Evolutionary conservation across 1,284 basidiomycete genomes (phyloP).

Genomic region (Rhodotorula sp.): DNA sequence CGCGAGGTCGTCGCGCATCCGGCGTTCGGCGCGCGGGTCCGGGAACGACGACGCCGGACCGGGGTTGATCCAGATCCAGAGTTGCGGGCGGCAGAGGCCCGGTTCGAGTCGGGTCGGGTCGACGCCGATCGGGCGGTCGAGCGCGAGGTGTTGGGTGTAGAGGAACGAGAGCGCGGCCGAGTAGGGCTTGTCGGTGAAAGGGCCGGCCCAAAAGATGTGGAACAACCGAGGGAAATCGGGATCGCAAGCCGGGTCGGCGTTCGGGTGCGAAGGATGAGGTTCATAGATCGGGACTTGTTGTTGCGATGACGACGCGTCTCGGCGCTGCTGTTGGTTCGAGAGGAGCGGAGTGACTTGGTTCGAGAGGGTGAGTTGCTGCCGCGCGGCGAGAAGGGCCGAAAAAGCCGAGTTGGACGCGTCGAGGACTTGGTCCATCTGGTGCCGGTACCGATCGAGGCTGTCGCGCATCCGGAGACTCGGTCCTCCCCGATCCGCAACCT

Average conservation of each 20-base stretch:
- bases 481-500: background rate
- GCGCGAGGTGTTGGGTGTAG: constrained; percentile 74
- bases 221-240: constrained; percentile 68
- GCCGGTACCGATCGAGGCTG: constrained; percentile 18
- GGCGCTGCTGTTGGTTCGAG: constrained; percentile 19
- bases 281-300: constrained; percentile 37
- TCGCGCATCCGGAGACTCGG: constrained; percentile 5
- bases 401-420: constrained; percentile 19
- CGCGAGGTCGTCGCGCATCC: constrained; percentile 66
- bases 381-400: constrained; percentile 22
- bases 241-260: constrained; percentile 59
- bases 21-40: constrained; percentile 65
- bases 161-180: constrained; percentile 73
- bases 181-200: constrained; percentile 81
- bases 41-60: constrained; percentile 65
- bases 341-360: constrained; percentile 4
- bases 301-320: background rate
- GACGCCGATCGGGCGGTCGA: constrained; percentile 50
- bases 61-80: constrained; percentile 86
- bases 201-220: constrained; percentile 83
- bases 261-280: constrained; percentile 47
- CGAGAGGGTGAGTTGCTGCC: constrained; percentile 32
- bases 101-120: constrained; percentile 41
- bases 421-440: constrained; percentile 28
- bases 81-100: constrained; percentile 64